Evolutionary conservation across 805 yeast species (phyloP), one percentile per base, ranked within the genome.

Genomic region (Starmerella gropengiesseri): DNA sequence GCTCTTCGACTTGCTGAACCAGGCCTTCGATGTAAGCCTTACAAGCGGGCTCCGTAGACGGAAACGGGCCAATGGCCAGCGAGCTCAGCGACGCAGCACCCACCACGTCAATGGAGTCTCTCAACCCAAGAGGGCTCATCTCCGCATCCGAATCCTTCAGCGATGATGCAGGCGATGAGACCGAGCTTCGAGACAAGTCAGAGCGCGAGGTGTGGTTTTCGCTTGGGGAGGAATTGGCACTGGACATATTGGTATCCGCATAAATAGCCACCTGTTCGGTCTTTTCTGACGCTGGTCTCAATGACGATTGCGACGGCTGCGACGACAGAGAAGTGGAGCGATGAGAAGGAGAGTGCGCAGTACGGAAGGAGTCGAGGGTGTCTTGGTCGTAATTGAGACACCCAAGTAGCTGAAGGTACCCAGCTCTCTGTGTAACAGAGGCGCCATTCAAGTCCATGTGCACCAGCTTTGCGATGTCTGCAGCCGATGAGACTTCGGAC

Each of bases 341-440:
- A 12, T 7, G 27, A 23, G 27, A 12, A 23, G 11, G 12, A 8
- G 30, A 36, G 8, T 23, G 14, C 26, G 39, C 39, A 4, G 31
- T 18, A 12, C 39, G 39, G 25, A 27, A 23, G 13, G 39, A 26
- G 31, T 36, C 39, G 2, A 36, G 31, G 3, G 39, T 36, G 31
- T 39, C 36, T 8, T 23, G 25, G 20, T 41, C 44, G 31, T 41
- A 41, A 16, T 41, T 37, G n/a, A 41, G 26, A n/a, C 14, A 25
- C 20, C 32, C 21, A 4, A 41, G 40, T 3, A 41, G 40, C 31
- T 29, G 27, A 16, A 41, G 26, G 14, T 41, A 41, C 5, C 44
- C 40, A 8, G 21, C 29, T n/a, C 40, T 29, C 36, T 41, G 44
- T n/a, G 34, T 5, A 29, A 22, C 31, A 17, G 44, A 28, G 8